Conservation (phyloP, 305 asterid genomes). For the Lippia alba region DNA sequence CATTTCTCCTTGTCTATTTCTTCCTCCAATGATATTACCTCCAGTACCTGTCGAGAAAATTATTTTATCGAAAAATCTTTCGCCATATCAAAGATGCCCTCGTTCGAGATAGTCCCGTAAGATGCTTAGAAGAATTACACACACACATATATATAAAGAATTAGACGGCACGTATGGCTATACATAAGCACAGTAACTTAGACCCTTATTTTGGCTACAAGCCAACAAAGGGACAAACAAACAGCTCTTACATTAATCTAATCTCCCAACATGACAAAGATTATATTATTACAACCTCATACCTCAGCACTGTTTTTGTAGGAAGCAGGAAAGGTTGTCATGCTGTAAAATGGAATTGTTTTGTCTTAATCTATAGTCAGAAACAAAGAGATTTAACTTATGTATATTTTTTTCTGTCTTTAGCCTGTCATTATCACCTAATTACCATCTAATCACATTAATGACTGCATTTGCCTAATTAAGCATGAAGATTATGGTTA, state of each 20-base stretch:
- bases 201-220: slow-evolving; percentile 12
- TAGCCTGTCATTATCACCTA: background rate
- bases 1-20: slow-evolving; percentile 69
- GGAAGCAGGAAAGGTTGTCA: slow-evolving; percentile 33
- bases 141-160: slow-evolving; percentile 8
- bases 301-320: slow-evolving; percentile 9
- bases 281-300: background rate
- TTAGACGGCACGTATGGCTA: background rate
- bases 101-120: slow-evolving; percentile 15
- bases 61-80: slow-evolving; percentile 5
- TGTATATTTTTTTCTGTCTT: too few relatives aligned
- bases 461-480: slow-evolving; percentile 32
- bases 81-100: slow-evolving; percentile 4
- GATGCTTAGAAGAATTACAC: slow-evolving; percentile 5
- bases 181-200: slow-evolving; percentile 9
- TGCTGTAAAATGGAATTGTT: slow-evolving; percentile 27
- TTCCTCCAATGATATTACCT: slow-evolving; percentile 54
- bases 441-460: slow-evolving; percentile 45
- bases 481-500: slow-evolving; percentile 43
- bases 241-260: slow-evolving; percentile 10
- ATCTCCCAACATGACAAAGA: slow-evolving; percentile 10
- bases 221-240: slow-evolving; percentile 13
- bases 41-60: slow-evolving; percentile 57
- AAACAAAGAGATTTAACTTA: slow-evolving; percentile 3
- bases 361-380: slow-evolving; percentile 12